A percentile compares a stretch with the other conserved stretches of the same genome.
Evolutionary conservation across 257 asterid species (phyloP).

Genomic region (Solanum sitiens): DNA sequence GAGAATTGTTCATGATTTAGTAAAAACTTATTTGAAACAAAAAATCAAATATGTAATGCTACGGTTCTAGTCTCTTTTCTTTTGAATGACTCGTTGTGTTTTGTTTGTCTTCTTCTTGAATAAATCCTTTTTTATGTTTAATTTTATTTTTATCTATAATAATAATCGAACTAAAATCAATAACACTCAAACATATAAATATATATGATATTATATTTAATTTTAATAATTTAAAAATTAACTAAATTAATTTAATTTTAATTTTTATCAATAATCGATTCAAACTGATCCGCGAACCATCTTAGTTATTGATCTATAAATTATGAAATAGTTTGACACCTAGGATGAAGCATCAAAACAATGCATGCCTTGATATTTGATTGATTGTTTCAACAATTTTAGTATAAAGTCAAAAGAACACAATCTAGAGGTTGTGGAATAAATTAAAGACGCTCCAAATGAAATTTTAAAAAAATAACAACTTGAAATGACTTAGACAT

Average conservation of each 20-base stretch:
- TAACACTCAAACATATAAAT: too few relatives aligned
- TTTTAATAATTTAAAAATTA: too few relatives aligned
- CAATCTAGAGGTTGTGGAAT: not conserved
- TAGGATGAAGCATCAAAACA: not conserved
- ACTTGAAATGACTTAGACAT: not conserved
- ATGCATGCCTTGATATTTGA: not conserved
- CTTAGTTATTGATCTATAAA: not conserved
- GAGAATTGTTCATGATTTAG: not conserved
- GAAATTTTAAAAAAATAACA: not conserved
- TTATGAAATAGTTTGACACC: not conserved
- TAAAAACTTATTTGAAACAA: not conserved
- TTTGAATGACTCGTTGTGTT: not conserved
- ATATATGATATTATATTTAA: too few relatives aligned
- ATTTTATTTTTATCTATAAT: not conserved
- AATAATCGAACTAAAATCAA: not conserved
- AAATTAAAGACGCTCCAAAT: not conserved
- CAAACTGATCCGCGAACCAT: not conserved
- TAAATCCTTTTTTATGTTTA: too few relatives aligned
- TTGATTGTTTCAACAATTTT: not conserved
- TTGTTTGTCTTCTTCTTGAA: not conserved
- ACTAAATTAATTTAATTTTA: too few relatives aligned
- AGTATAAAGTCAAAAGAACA: not conserved
- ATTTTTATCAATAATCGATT: too few relatives aligned
- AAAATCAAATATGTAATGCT: slow-evolving; percentile 4
- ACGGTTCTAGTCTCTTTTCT: not conserved